Evolutionary conservation across 331 rosid genomes (phyloP).

Genomic region (Stylosanthes scabra): DNA sequence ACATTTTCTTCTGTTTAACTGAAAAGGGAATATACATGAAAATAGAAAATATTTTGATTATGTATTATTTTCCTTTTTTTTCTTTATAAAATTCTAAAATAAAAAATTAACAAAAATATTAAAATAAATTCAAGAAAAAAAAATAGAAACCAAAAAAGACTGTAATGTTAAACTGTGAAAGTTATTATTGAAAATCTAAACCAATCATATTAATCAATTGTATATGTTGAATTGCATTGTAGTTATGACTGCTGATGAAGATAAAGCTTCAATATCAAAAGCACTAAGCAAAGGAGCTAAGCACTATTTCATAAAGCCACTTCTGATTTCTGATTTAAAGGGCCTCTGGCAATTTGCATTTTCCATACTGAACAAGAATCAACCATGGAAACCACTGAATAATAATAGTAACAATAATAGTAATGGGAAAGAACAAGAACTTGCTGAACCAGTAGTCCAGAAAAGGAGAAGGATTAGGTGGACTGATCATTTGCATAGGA

Average conservation of each 20-base stretch:
- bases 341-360: constrained; percentile 48
- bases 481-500: constrained; percentile 43
- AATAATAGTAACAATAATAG: not conserved
- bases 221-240: constrained; percentile 29
- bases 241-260: constrained; percentile 56
- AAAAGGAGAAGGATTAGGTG: constrained; percentile 41
- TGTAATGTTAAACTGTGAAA: too few species aligned
- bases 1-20: too few species aligned
- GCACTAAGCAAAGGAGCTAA: constrained; percentile 49
- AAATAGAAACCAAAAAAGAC: too few species aligned
- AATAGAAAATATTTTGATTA: too few species aligned
- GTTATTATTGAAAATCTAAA: too few species aligned
- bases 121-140: too few species aligned
- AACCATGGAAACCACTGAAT: not conserved
- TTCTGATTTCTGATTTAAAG: constrained; percentile 24
- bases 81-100: too few species aligned
- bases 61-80: too few species aligned
- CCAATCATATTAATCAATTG: too few species aligned
- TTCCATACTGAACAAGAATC: not conserved
- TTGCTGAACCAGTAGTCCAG: not conserved
- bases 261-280: constrained; percentile 14
- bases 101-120: too few species aligned
- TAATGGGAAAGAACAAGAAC: constrained; percentile 15
- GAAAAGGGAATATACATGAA: too few species aligned
- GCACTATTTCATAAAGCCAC: constrained; percentile 37